Conservation (phyloP, 75 land plant species). For the Sequoia sempervirens region DNA sequence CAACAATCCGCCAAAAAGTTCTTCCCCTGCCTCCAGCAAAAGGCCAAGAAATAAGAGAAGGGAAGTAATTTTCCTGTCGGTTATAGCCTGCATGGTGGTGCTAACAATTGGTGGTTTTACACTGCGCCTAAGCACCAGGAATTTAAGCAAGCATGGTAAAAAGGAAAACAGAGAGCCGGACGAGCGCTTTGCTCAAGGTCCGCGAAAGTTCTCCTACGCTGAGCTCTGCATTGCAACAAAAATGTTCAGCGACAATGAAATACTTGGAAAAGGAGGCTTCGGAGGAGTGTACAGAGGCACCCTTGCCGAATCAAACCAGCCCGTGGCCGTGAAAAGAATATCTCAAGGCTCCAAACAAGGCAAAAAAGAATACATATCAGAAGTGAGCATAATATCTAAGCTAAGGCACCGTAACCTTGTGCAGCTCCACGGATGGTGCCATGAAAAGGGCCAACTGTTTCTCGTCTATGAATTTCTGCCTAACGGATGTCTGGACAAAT, state of each 20-base stretch:
- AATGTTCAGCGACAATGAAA: conserved; percentile 1
- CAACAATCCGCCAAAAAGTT: neutral
- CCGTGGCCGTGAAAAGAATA: conserved; percentile 21
- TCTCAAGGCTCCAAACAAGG: conserved; percentile 24
- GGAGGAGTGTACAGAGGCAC: conserved; percentile 25
- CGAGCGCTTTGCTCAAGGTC: neutral
- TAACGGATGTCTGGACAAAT: conserved; percentile 38
- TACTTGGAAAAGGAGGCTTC: conserved; percentile 33
- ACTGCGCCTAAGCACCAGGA: too few relatives aligned
- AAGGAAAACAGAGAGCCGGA: neutral
- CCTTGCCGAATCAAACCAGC: neutral
- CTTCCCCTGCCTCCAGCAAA: too few relatives aligned
- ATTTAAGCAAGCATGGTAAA: too few relatives aligned
- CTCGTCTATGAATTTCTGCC: conserved; percentile 33
- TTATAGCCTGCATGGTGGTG: neutral
- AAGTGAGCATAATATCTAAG: conserved; percentile 38
- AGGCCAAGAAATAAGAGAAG: neutral
- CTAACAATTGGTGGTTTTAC: neutral
- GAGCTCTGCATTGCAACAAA: conserved; percentile 19
- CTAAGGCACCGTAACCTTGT: conserved; percentile 47
- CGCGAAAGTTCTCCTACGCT: neutral
- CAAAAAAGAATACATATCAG: conserved; percentile 23
- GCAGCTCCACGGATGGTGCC: conserved; percentile 46
- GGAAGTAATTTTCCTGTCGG: neutral
- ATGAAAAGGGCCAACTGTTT: conserved; percentile 10